A percentile compares a stretch with the other conserved stretches of the same genome.
Conservation (phyloP, 129 eudicot genomes). For the Smallanthus sonchifolius region DNA sequence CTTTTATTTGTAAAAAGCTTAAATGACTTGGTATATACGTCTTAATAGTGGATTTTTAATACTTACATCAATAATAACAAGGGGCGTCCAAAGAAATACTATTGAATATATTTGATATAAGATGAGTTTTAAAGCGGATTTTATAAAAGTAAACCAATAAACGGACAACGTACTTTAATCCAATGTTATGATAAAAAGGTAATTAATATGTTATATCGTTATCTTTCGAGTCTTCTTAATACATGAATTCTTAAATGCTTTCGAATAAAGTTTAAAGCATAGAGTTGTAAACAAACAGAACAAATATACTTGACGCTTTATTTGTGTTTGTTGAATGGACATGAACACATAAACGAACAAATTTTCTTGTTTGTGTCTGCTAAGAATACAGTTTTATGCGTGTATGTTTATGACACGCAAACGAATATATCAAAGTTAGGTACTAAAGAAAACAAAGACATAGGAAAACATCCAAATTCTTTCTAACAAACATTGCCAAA, state of each 20-base stretch:
- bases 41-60: neutral
- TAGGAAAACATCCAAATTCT: too few species aligned
- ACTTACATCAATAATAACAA: neutral
- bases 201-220: too few species aligned
- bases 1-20: neutral
- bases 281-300: neutral
- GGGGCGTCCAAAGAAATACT: neutral
- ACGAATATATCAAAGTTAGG: too few species aligned
- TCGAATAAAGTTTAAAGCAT: neutral
- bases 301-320: neutral
- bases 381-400: too few species aligned
- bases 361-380: too few species aligned
- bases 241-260: neutral
- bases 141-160: neutral
- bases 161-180: neutral
- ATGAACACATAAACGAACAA: too few species aligned
- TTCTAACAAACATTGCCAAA: too few species aligned
- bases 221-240: too few species aligned
- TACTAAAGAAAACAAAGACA: too few species aligned
- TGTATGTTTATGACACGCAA: too few species aligned
- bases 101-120: neutral
- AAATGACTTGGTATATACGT: neutral
- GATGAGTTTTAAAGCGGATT: neutral
- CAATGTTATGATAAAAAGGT: neutral
- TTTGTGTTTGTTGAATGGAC: neutral